Conservation (phyloP, 352 stramenopile genomes). For the Globisporangium megalacanthum region DNA sequence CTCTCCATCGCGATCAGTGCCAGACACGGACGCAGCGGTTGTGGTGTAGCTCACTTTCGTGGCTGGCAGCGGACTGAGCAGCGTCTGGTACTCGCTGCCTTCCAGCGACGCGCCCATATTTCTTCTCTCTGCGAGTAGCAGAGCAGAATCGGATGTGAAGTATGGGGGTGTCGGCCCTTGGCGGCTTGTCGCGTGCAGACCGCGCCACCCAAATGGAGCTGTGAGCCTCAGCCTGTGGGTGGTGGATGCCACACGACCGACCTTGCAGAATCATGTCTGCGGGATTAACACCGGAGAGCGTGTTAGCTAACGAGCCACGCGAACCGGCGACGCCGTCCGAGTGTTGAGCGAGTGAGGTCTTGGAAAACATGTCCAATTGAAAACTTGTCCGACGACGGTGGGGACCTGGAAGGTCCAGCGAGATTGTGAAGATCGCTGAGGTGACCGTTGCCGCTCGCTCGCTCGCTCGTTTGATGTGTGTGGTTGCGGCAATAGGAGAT, state of each 20-base stretch:
- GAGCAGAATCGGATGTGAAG: constrained; percentile 1
- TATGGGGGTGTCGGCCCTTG: not conserved
- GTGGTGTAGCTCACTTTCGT: constrained; percentile 2
- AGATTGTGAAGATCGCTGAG: too few relatives aligned
- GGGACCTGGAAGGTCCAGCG: too few relatives aligned
- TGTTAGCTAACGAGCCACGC: not conserved
- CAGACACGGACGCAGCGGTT: too few relatives aligned
- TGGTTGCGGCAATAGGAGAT: too few relatives aligned
- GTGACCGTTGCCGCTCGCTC: too few relatives aligned
- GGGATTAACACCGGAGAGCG: not conserved
- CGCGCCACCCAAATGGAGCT: not conserved
- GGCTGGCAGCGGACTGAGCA: constrained; percentile 5
- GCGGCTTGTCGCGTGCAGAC: not conserved
- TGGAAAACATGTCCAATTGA: too few relatives aligned
- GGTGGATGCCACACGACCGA: not conserved
- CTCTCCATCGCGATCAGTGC: not conserved
- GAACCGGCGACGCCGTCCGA: not conserved
- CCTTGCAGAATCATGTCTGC: not conserved
- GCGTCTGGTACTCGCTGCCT: constrained; percentile 4
- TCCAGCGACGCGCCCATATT: constrained; percentile 8
- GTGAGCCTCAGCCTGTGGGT: not conserved
- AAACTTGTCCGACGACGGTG: too few relatives aligned
- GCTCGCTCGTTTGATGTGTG: too few relatives aligned
- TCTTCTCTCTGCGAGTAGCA: not conserved
- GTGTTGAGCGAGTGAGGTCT: too few relatives aligned